Evolutionary conservation across 345 rosid genomes (phyloP), one percentile per base, ranked within the genome.

Genomic region (Brassica incana): DNA sequence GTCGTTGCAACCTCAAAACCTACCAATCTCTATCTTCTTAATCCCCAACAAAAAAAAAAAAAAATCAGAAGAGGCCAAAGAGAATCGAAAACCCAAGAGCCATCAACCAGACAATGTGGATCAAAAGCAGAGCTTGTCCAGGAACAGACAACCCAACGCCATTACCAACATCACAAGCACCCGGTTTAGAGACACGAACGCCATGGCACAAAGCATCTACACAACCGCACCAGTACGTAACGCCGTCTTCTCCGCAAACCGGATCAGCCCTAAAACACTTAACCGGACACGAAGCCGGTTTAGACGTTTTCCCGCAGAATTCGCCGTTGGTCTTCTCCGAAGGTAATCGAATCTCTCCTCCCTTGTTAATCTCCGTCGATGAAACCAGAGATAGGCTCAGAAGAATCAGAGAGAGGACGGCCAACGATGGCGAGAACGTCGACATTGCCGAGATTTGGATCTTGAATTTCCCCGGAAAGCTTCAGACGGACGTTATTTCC

Each of bases 211-310:
- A 58, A 5, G 99, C 99, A 67, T 95, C 95, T 5, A 84, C 73
- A 75, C 99, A 91, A 23, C 99, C 99, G 72, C 99, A 95, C 99
- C 99, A 95, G 81, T 95, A 95, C 43, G 97, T 95, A 71, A 89
- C 90, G 27, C 97, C 89, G 74, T 93, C 86, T 27, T 78, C 88
- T 2, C 98, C 98, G 48, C 99, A 95, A 16, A 93, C 98, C 15
- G 98, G 99, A 61, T 93, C 93, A 8, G 92, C 81, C 20, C 93
- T 81, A 75, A 95, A 93, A 81, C 99, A 95, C 27, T 84, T 93
- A 56, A 93, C 78, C 29, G 99, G 99, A 75, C 98, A 95, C 0
- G 90, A 84, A 3, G 16, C 69, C 29, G 92, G 88, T 60, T 72
- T 77, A 60, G 70, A 11, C 52, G 77, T 62, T 30, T 85, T 74